These are phyloP conservation scores for Dipodascopsis uninucleata DNA, from an alignment of 805 yeast species.

Conservation along the genomic window DNA sequence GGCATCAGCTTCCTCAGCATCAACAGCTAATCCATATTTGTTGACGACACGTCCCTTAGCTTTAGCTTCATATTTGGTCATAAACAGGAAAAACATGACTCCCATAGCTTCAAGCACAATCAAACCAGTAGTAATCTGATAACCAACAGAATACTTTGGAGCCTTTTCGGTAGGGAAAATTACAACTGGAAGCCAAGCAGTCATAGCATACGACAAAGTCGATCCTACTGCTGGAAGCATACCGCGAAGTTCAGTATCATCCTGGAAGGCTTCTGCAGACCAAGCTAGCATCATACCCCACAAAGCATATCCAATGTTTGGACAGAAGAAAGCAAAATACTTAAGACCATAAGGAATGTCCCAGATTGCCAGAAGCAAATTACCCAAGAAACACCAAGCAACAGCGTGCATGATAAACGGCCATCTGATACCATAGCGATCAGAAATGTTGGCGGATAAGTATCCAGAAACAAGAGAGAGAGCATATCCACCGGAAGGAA, in stretches of 20 bases:
- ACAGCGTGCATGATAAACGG: constrained; percentile 31
- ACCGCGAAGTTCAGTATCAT: constrained; percentile 34
- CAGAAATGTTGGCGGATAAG: constrained; percentile 34
- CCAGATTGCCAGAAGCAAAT: constrained; percentile 43
- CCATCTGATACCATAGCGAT: constrained; percentile 34
- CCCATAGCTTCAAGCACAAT: constrained; percentile 16
- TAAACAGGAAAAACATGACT: constrained; percentile 17
- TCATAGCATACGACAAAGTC: constrained; percentile 36
- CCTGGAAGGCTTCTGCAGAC: constrained; percentile 32
- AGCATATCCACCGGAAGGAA: constrained; percentile 39
- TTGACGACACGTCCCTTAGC: constrained; percentile 19
- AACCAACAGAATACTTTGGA: constrained; percentile 37
- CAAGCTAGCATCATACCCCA: constrained; percentile 32
- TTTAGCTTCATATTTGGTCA: constrained; percentile 18
- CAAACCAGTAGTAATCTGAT: constrained; percentile 33
- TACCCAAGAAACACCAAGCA: constrained; percentile 21
- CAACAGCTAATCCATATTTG: constrained; percentile 21
- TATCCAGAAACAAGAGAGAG: constrained; percentile 34
- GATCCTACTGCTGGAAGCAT: constrained; percentile 37
- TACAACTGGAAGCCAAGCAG: constrained; percentile 39
- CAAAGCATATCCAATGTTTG: constrained; percentile 20
- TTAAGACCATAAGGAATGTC: constrained; percentile 41
- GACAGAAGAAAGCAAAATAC: constrained; percentile 25
- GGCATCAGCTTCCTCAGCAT: constrained; percentile 15
- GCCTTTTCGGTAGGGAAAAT: constrained; percentile 39